These are phyloP conservation scores for Gloeostereum incarnatum DNA, from an alignment of 768 basidiomycete genomes.

Conservation along the genomic window DNA sequence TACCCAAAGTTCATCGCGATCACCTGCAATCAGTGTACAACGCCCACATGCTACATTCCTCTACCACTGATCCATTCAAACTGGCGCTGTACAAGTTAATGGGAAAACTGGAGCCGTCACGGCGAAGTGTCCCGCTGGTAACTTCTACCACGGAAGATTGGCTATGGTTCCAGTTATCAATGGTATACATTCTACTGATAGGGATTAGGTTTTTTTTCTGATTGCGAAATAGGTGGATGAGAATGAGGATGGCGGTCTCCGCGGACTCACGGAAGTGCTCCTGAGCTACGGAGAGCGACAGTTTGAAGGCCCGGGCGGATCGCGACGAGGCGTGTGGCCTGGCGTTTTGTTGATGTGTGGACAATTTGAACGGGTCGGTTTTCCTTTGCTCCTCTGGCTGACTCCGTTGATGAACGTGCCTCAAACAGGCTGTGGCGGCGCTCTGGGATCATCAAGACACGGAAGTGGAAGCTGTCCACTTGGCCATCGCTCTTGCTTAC, in stretches of 20 bases:
- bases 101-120: constrained; percentile 79
- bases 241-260: constrained; percentile 71
- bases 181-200: too few species aligned
- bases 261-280: constrained; percentile 65
- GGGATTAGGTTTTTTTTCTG: too few species aligned
- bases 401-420: background rate
- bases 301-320: constrained; percentile 59
- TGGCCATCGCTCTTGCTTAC: constrained; percentile 86
- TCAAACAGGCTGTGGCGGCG: constrained; percentile 72
- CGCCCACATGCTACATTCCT: constrained; percentile 82
- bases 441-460: constrained; percentile 82
- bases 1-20: constrained; percentile 69
- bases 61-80: constrained; percentile 90
- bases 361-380: constrained; percentile 82
- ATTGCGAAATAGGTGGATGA: constrained; percentile 52
- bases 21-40: constrained; percentile 76
- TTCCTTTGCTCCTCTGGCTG: background rate
- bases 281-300: constrained; percentile 75
- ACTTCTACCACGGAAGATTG: constrained; percentile 95
- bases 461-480: constrained; percentile 89
- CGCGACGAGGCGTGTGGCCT: constrained; percentile 67
- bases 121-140: constrained; percentile 73
- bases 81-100: constrained; percentile 93
- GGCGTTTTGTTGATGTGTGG: constrained; percentile 84
- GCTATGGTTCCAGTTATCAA: constrained; percentile 94